Base-by-base conservation (phyloP, 2,329 filamentous ascomycete genomes). In the Hypocreales sp. region DNA sequence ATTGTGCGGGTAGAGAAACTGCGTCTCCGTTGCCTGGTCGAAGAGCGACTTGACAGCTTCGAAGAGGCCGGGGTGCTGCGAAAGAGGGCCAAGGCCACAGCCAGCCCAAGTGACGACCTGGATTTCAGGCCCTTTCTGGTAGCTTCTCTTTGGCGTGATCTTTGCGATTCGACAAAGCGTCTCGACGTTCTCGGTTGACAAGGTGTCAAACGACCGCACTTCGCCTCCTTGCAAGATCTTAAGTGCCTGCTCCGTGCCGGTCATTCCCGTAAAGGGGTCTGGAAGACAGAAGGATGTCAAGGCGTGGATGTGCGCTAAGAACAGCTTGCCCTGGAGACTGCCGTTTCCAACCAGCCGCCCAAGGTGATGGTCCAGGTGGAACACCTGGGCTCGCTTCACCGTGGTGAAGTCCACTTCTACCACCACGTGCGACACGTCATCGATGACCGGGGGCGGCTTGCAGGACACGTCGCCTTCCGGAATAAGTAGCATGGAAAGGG, bases 221-320 rank as follows among this genome's bases (percentile, higher is more conserved):
- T 61, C 54, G 0, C 61, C 61, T 0, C 60, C 63, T 1, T 28
- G 28, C 1, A 73, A 39, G 2, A 67, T 61, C 0, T 39, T 33
- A 0, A 72, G 36, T 0, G 66, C 61, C 18, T 61, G 44, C 37
- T 73, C 67, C 0, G 63, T 67, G 0, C 69, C 69, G 0, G 66
- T 72, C 4, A 45, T 41, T 0, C 35, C 26, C 0, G 61, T 71
- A 1, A 71, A 43, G 0, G 44, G 44, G 35, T 72, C 67, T 0
- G 59, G 56, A 0, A 68, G 40, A 20, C 51, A 61, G 23, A 55
- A 50, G 0, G 65, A 63, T 0, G 67, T 72, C 1, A 68, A 27
- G 0, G 60, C 64, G 35, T 73, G 66, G 1, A 73, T 42, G 16
- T 62, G 59, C 5, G 47, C 48, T 1, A 69, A 45, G 15, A 58